Base-by-base conservation (phyloP, 2,329 filamentous ascomycete genomes). In the Fusarium caatingaense region DNA sequence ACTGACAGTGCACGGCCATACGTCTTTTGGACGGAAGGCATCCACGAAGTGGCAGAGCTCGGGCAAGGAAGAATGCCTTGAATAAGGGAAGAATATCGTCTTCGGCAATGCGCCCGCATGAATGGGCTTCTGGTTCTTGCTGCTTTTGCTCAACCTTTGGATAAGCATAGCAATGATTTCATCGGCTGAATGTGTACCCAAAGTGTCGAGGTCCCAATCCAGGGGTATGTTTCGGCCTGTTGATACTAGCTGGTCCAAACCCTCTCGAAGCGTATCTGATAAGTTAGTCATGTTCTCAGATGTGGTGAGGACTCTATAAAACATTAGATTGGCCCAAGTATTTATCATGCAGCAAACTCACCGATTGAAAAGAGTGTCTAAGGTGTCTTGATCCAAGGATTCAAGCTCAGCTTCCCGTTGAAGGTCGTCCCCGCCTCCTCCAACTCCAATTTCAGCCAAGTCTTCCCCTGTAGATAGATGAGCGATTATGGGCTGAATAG, bases 1-100 rank as follows among this genome's bases (percentile, higher is more conserved):
- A 64, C 93, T 86, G 3, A 91, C 88, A 0, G 93, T 97, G 75
- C 94, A 97, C 0, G 94, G 93, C 83, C 91, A 92, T 4, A 98
- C 83, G 72, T 98, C 93, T 47, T 81, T 88, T 0, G 94, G 94
- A 28, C 82, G 86, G 72, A 98, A 92, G 0, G 84, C 83, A 5
- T 83, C 77, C 2, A 97, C 84, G 1, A 98, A 81, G 56, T 89
- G 80, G 68, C 93, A 91, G 5, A 97, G 85, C 77, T 98, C 95
- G 0, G 84, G 82, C 64, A 96, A 95, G 0, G 93, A 97, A 0
- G 95, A 97, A 78, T 98, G 95, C 2, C 95, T 88, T 1, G 95
- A 95, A 76, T 94, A 98, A 0, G 94, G 93, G 71, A 97, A 98
- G 0, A 77, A 81, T 5, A 90, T 87, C 0, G 75, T 74, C 15